phyloP scores from a whole-genome alignment of 805 yeast species.

The Kuraishia piskuri region DNA sequence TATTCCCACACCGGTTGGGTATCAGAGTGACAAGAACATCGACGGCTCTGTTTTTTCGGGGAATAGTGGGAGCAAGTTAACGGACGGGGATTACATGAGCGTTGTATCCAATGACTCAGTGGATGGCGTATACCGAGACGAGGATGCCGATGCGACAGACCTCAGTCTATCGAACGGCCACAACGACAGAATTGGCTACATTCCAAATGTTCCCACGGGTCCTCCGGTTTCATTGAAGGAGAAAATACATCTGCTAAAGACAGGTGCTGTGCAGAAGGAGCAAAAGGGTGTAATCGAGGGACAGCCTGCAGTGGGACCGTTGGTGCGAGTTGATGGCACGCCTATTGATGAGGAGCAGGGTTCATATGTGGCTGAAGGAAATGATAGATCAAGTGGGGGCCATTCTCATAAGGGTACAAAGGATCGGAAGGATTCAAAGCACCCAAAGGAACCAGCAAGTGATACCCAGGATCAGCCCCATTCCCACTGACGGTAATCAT shows the following conservation, averaged over 20 bases:
- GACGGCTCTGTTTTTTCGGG: background rate
- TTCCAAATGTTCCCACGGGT: conserved; percentile 9
- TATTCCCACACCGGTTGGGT: background rate
- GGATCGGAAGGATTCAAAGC: no score
- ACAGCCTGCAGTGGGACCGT: conserved; percentile 2
- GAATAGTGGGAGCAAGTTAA: background rate
- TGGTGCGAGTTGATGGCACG: background rate
- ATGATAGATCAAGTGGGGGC: background rate
- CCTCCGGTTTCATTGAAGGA: conserved; percentile 37
- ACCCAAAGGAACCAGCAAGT: no score
- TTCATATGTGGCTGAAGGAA: background rate
- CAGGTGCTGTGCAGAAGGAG: conserved; percentile 13
- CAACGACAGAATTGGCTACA: background rate
- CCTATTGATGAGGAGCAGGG: background rate
- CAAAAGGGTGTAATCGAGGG: background rate
- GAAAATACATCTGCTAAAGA: conserved; percentile 31
- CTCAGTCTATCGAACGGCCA: background rate
- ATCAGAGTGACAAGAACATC: background rate
- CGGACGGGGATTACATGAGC: background rate
- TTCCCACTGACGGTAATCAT: no score
- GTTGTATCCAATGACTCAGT: background rate
- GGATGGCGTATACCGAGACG: background rate
- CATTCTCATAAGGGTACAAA: no score
- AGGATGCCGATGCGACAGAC: background rate
- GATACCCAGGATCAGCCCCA: no score